These are phyloP conservation scores for Candida manassasensis DNA, from an alignment of 805 yeast genomes.

Conservation along the genomic window DNA sequence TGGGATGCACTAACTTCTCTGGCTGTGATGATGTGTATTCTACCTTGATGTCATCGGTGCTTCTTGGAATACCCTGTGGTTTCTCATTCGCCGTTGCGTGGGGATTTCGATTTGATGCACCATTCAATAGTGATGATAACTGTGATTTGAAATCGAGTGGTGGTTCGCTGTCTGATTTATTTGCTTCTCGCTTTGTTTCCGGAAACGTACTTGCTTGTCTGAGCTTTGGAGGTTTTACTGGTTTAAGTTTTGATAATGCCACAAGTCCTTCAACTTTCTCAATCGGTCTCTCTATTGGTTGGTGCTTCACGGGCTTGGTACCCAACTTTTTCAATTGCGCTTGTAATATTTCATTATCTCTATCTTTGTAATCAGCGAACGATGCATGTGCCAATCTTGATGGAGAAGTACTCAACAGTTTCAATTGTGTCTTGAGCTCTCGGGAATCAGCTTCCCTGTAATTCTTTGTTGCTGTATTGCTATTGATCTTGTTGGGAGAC, in stretches of 20 bases:
- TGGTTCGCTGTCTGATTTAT: conserved; percentile 4
- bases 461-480: not conserved
- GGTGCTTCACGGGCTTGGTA: conserved; percentile 6
- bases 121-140: conserved; percentile 24
- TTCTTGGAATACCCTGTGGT: too few relatives aligned
- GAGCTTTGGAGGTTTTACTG: conserved; percentile 10
- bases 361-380: conserved; percentile 15
- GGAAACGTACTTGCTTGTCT: conserved; percentile 1
- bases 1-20: conserved; percentile 38
- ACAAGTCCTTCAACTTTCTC: conserved; percentile 14
- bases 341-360: conserved; percentile 20
- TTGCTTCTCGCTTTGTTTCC: conserved; percentile 2
- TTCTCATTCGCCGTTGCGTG: too few relatives aligned
- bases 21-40: too few relatives aligned
- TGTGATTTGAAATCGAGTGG: conserved; percentile 16
- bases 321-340: conserved; percentile 23
- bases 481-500: not conserved
- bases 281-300: conserved; percentile 5
- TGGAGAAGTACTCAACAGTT: conserved; percentile 10
- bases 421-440: conserved; percentile 14
- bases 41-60: too few relatives aligned
- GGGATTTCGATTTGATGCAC: too few relatives aligned
- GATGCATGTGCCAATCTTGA: conserved; percentile 12
- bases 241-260: conserved; percentile 13
- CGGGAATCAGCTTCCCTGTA: conserved; percentile 14